Evolutionary conservation across 2,329 filamentous ascomycete species (phyloP), one percentile per base, ranked within the genome.

Genomic region (Monilinia polystroma): DNA sequence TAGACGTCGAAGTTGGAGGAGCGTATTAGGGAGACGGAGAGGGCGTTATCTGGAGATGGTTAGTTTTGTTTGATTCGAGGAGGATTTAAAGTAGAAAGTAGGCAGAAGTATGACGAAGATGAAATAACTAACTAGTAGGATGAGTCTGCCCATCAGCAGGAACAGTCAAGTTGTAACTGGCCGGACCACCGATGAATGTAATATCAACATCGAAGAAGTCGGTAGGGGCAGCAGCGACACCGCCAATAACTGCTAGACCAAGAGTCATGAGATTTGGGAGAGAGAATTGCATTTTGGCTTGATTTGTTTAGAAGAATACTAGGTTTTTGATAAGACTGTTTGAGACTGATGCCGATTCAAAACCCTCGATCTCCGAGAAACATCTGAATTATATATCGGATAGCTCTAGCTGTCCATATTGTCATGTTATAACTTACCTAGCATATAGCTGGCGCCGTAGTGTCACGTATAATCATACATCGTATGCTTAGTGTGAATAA

Each of bases 1-100:
- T 6, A 66, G 35, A 66, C 38, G 32, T 66, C 47, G 55, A 62
- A 66, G 55, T 66, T 66, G 55, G 64, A 53, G 47, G 64, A 66
- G 56, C 64, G 64, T 35, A 66, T 60, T 11, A 60, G 55, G 10
- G 64, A 66, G 47, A 66, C 23, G 4, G 64, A 60, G 55, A 66
- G 64, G 55, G 35, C 20, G 18, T 66, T 66, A 2, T 23, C 64
- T 66, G 35, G 12, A 1, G 20, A 12, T 16, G 1, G 41, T 64
- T 57, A 64, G 62, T 47, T 18, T 16, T 6, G 10, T 20, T 26
- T 14, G 18, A 20, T 56, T 26, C 20, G 41, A 8, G 12, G 38
- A 18, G 12, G 18, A 11, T 12, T 8, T 20, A 2, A 35, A 16
- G 7, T 1, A 14, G 20, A 16, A 6, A 41, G 26, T 4, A 10